phyloP scores from a whole-genome alignment of 805 yeast genomes.

The Barnettozyma wickerhamii region DNA sequence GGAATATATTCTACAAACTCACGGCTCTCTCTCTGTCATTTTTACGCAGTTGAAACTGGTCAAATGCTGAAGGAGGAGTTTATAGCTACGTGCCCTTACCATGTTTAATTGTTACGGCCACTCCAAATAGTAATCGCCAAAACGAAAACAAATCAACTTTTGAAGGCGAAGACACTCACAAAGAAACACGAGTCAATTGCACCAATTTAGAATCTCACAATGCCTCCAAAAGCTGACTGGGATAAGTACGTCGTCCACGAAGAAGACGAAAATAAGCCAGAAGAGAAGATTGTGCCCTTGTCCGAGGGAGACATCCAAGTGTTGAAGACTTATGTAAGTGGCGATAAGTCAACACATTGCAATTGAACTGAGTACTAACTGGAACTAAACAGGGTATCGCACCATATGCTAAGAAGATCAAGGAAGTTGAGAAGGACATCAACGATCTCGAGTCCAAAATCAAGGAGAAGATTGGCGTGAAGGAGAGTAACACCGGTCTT shows the following conservation, averaged over 20 bases:
- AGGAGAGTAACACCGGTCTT: conserved; percentile 96
- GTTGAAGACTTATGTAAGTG: conserved; percentile 71
- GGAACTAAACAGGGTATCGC: conserved; percentile 67
- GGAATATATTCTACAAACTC: too few species aligned
- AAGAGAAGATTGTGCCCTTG: conserved; percentile 77
- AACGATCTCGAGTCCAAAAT: conserved; percentile 80
- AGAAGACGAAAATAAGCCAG: conserved; percentile 54
- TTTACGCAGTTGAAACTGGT: too few species aligned
- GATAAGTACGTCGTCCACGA: conserved; percentile 91
- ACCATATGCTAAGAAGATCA: conserved; percentile 81
- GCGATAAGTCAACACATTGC: conserved; percentile 5
- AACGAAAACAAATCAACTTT: conserved; percentile 1
- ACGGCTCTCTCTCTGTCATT: too few species aligned
- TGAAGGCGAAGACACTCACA: neutral
- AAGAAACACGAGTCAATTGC: neutral
- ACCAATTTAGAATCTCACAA: conserved; percentile 25
- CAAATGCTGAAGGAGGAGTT: too few species aligned
- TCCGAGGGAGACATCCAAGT: conserved; percentile 98
- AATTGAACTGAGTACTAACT: conserved; percentile 11
- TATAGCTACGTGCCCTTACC: too few species aligned
- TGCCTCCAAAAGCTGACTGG: conserved; percentile 99
- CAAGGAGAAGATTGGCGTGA: conserved; percentile 90
- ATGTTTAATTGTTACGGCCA: too few species aligned
- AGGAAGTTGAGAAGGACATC: conserved; percentile 81
- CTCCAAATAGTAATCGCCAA: too few species aligned